phyloP scores from a whole-genome alignment of 2,329 filamentous ascomycete genomes.

The Beauveria australis region DNA sequence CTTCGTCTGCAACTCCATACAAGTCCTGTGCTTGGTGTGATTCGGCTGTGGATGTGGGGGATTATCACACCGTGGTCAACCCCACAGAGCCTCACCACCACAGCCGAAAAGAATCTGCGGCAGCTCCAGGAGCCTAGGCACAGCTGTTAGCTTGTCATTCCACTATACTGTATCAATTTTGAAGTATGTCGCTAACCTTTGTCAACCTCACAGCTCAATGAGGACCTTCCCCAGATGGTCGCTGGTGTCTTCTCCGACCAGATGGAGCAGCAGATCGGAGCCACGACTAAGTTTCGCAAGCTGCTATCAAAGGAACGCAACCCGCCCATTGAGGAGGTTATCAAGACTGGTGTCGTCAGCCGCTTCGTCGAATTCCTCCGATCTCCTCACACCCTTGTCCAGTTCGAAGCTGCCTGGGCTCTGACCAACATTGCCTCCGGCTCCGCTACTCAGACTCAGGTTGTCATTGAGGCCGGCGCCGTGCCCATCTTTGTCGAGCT shows the following conservation, averaged over 20 bases:
- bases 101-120: not conserved
- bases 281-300: constrained; percentile 97
- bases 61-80: not conserved
- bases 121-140: not conserved
- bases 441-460: constrained; percentile 93
- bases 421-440: constrained; percentile 98
- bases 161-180: not conserved
- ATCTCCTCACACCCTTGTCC: constrained; percentile 93
- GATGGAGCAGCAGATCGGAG: constrained; percentile 94
- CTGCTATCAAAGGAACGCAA: constrained; percentile 97
- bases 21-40: constrained; percentile 9
- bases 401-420: constrained; percentile 98
- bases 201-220: constrained; percentile 62
- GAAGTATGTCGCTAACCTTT: not conserved
- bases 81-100: constrained; percentile 3
- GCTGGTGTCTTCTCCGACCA: constrained; percentile 96
- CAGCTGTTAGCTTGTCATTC: not conserved
- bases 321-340: constrained; percentile 97
- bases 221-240: constrained; percentile 98
- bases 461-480: constrained; percentile 95
- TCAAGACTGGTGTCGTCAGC: constrained; percentile 95
- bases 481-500: constrained; percentile 98
- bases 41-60: constrained; percentile 6
- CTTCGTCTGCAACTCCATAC: constrained; percentile 5
- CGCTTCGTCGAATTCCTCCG: constrained; percentile 97